These are phyloP conservation scores for Euphorbia tirucalli DNA, from an alignment of 345 rosid genomes.

Conservation along the genomic window DNA sequence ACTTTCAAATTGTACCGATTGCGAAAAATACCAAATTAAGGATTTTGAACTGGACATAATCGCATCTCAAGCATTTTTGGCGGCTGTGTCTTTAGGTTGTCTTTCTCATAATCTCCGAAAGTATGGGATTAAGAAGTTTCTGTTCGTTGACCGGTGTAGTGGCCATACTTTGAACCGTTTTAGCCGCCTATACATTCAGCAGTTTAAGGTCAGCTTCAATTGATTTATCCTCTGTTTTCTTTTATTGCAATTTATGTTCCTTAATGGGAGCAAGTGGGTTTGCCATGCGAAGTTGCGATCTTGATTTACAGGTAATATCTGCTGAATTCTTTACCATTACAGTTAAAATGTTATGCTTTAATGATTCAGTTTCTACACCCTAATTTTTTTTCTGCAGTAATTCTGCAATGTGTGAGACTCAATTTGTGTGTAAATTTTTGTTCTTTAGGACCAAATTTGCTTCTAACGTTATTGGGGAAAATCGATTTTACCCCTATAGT, in stretches of 20 bases:
- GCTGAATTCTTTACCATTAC: too few species aligned
- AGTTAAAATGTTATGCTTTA: too few species aligned
- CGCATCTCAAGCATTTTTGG: slow-evolving; percentile 74
- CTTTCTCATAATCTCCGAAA: slow-evolving; percentile 75
- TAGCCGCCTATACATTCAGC: slow-evolving; percentile 47
- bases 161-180: slow-evolving; percentile 48
- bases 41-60: slow-evolving; percentile 69
- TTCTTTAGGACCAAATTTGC: too few species aligned
- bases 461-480: too few species aligned
- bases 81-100: slow-evolving; percentile 73
- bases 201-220: slow-evolving; percentile 52
- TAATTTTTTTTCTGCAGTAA: too few species aligned
- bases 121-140: slow-evolving; percentile 64
- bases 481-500: too few species aligned
- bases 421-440: too few species aligned
- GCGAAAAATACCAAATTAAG: slow-evolving; percentile 61
- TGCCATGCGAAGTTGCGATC: too few species aligned
- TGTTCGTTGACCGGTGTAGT: slow-evolving; percentile 68
- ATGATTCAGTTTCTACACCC: too few species aligned
- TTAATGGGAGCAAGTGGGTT: too few species aligned
- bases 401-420: too few species aligned
- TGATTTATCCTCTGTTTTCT: not conserved
- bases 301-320: too few species aligned
- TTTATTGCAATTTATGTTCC: not conserved
- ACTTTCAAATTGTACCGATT: slow-evolving; percentile 48